Conservation (phyloP, 306 rosid species). For the Cucurbita maxima region DNA sequence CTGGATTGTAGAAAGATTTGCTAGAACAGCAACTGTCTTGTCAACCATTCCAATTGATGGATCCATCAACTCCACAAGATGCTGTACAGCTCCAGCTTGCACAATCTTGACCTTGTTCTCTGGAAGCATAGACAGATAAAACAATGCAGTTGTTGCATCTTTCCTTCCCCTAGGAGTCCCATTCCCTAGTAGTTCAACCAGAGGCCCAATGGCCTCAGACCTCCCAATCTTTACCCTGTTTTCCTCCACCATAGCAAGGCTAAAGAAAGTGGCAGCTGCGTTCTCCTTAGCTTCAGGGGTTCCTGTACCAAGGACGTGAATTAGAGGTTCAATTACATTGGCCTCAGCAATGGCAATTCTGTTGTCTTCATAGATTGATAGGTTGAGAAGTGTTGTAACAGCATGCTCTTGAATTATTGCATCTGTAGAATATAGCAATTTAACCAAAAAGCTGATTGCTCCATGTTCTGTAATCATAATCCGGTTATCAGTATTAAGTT, state of each 20-base stretch:
- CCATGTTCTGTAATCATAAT: slow-evolving; percentile 83
- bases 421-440: slow-evolving; percentile 54
- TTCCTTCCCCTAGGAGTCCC: slow-evolving; percentile 96
- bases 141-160: slow-evolving; percentile 95
- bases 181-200: slow-evolving; percentile 78
- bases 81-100: slow-evolving; percentile 85
- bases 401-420: slow-evolving; percentile 71
- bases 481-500: slow-evolving; percentile 73
- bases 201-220: slow-evolving; percentile 78
- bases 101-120: slow-evolving; percentile 85
- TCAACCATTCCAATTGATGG: slow-evolving; percentile 98
- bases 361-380: slow-evolving; percentile 76
- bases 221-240: slow-evolving; percentile 78
- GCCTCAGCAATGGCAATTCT: slow-evolving; percentile 68
- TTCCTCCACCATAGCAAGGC: slow-evolving; percentile 86
- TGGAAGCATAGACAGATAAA: slow-evolving; percentile 72
- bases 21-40: slow-evolving; percentile 91
- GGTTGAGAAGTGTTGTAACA: slow-evolving; percentile 87
- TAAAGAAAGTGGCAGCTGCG: slow-evolving; percentile 95
- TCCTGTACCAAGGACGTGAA: slow-evolving; percentile 74
- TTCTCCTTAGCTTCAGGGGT: slow-evolving; percentile 94
- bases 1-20: slow-evolving; percentile 78
- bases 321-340: slow-evolving; percentile 76
- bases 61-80: slow-evolving; percentile 94
- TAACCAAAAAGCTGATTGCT: slow-evolving; percentile 59